phyloP scores from a whole-genome alignment of 2,329 filamentous ascomycete genomes.

The Paramyrothecium sp. region DNA sequence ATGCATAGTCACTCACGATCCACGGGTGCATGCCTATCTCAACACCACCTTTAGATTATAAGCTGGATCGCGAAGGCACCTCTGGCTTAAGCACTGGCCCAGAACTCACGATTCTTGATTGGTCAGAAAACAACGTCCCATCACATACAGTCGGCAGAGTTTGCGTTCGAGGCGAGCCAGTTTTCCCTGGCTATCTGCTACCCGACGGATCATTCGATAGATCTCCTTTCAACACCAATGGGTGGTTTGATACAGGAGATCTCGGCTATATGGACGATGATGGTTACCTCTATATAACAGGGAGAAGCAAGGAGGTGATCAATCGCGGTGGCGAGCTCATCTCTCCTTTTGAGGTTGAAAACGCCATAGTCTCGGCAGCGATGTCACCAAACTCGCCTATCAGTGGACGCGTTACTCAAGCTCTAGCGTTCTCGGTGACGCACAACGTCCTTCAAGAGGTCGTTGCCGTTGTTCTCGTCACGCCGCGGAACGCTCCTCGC shows the following conservation, averaged over 20 bases:
- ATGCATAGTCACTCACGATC: too few relatives aligned
- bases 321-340: slow-evolving; percentile 53
- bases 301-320: slow-evolving; percentile 55
- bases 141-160: slow-evolving; percentile 43
- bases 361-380: slow-evolving; percentile 49
- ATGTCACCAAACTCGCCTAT: slow-evolving; percentile 39
- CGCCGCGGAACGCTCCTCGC: slow-evolving; percentile 37
- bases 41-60: slow-evolving; percentile 50
- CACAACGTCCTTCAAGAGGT: slow-evolving; percentile 56
- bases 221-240: slow-evolving; percentile 42
- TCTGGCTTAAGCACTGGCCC: slow-evolving; percentile 52
- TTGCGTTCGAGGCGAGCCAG: slow-evolving; percentile 48
- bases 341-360: slow-evolving; percentile 56
- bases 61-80: slow-evolving; percentile 49
- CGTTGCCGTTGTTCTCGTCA: slow-evolving; percentile 51
- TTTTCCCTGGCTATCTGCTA: slow-evolving; percentile 49
- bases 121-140: slow-evolving; percentile 26
- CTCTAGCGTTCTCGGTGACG: slow-evolving; percentile 50
- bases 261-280: slow-evolving; percentile 50
- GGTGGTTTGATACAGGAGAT: slow-evolving; percentile 56
- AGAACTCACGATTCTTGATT: slow-evolving; percentile 48
- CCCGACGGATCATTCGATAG: slow-evolving; percentile 40
- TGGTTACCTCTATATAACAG: slow-evolving; percentile 53
- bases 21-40: slow-evolving; percentile 55
- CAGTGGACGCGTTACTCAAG: slow-evolving; percentile 43